Evolutionary conservation across 768 basidiomycete genomes (phyloP).

Genomic region (Gymnopilus dilepis): DNA sequence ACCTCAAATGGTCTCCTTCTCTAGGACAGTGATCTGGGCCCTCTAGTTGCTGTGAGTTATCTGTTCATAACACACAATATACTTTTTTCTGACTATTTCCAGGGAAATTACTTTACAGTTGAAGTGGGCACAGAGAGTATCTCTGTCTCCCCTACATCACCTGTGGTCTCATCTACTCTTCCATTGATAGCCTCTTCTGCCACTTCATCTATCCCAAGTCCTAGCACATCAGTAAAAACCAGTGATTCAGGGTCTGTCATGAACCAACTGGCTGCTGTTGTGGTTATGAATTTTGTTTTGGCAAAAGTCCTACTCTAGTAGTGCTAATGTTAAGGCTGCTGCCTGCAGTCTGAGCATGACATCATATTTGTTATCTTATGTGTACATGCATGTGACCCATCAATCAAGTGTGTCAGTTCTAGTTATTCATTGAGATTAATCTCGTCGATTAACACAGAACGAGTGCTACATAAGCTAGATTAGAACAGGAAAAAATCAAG

Average conservation of each 20-base stretch:
- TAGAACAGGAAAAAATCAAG: too few species aligned
- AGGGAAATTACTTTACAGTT: conserved; percentile 78
- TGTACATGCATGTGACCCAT: too few species aligned
- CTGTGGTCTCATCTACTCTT: conserved; percentile 68
- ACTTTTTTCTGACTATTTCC: not conserved
- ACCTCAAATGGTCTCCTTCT: conserved; percentile 8
- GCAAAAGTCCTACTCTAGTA: not conserved
- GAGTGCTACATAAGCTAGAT: too few species aligned
- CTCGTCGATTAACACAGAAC: too few species aligned
- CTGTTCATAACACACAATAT: not conserved
- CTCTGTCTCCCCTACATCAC: conserved; percentile 61
- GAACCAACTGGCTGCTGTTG: not conserved
- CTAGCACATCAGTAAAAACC: not conserved
- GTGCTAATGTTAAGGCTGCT: too few species aligned
- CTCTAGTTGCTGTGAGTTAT: conserved; percentile 58
- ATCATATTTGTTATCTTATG: too few species aligned
- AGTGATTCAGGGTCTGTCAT: not conserved
- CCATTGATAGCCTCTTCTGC: not conserved
- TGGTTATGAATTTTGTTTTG: not conserved
- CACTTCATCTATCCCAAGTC: not conserved
- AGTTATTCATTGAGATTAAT: too few species aligned
- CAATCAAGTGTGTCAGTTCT: too few species aligned
- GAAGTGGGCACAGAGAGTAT: conserved; percentile 66
- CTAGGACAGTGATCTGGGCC: conserved; percentile 60
- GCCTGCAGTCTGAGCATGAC: too few species aligned